Evolutionary conservation across 2,329 filamentous ascomycete genomes (phyloP).

Genomic region (Aureobasidium melanogenum): DNA sequence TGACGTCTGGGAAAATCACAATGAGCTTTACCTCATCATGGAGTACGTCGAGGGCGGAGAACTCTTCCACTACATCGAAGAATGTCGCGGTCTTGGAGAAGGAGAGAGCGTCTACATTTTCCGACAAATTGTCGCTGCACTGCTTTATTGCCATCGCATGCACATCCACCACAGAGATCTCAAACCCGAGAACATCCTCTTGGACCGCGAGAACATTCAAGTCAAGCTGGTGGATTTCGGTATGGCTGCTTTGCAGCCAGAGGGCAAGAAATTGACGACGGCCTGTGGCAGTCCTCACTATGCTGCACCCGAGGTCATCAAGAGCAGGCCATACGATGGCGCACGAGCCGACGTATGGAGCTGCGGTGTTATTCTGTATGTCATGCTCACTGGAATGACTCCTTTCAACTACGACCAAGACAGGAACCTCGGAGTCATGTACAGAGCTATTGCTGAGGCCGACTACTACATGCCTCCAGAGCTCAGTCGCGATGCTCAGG

Average conservation of each 20-base stretch:
- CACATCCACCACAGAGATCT: constrained; percentile 94
- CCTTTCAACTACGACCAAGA: constrained; percentile 65
- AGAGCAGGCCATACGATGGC: constrained; percentile 67
- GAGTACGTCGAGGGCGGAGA: constrained; percentile 83
- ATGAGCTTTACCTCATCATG: constrained; percentile 92
- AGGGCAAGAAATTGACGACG: constrained; percentile 69
- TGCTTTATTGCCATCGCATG: constrained; percentile 88
- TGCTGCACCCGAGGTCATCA: constrained; percentile 84
- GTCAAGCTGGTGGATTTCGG: constrained; percentile 97
- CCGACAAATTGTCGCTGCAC: constrained; percentile 82
- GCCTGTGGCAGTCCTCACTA: constrained; percentile 97
- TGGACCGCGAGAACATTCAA: constrained; percentile 59
- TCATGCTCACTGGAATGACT: constrained; percentile 71
- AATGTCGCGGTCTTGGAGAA: constrained; percentile 65
- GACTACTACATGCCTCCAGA: constrained; percentile 37
- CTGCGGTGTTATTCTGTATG: constrained; percentile 80
- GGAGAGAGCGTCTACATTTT: constrained; percentile 77
- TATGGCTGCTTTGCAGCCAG: constrained; percentile 87
- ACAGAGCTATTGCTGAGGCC: constrained; percentile 47
- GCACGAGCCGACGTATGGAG: constrained; percentile 92
- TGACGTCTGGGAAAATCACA: constrained; percentile 95
- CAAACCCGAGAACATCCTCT: constrained; percentile 92
- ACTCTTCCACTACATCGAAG: constrained; percentile 77
- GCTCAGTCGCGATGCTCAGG: constrained; percentile 59
- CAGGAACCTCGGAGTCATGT: constrained; percentile 52